Conservation (phyloP, 164 flowering plant genomes). For the Cinnamomum chago region DNA sequence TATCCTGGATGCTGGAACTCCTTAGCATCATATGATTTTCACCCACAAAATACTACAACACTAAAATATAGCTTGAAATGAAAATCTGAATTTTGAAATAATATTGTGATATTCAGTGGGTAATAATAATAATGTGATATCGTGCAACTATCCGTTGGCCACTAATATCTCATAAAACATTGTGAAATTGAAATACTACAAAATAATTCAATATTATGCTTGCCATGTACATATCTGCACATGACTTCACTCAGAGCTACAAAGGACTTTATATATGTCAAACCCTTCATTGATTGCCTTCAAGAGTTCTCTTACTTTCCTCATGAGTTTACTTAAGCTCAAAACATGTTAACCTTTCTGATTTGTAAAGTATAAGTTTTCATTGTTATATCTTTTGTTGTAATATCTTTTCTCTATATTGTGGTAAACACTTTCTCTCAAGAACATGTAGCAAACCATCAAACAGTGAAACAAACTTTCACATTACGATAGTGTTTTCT, state of each 20-base stretch:
- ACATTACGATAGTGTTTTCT: not conserved
- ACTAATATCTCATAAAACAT: too few species aligned
- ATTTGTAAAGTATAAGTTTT: too few species aligned
- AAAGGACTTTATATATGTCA: too few species aligned
- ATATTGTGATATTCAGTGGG: not conserved
- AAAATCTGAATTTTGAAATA: too few species aligned
- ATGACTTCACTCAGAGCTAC: not conserved
- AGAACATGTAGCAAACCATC: not conserved
- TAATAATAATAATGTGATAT: too few species aligned
- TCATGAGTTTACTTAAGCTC: too few species aligned
- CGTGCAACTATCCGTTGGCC: not conserved
- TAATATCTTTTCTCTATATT: too few species aligned
- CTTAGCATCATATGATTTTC: not conserved
- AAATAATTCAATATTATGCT: not conserved
- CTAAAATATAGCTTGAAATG: not conserved
- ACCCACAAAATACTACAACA: not conserved
- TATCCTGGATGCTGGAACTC: not conserved
- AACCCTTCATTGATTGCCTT: too few species aligned
- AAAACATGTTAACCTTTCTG: too few species aligned
- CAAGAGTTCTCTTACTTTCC: too few species aligned
- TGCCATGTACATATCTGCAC: not conserved
- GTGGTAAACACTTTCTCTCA: too few species aligned
- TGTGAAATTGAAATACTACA: not conserved
- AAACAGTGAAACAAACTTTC: not conserved
- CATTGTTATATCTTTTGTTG: too few species aligned